Percentiles rank a stretch among this genome's conserved stretches.
phyloP scores from a whole-genome alignment of 1,139 yeast genomes.

The Geotrichum aggregatum region DNA sequence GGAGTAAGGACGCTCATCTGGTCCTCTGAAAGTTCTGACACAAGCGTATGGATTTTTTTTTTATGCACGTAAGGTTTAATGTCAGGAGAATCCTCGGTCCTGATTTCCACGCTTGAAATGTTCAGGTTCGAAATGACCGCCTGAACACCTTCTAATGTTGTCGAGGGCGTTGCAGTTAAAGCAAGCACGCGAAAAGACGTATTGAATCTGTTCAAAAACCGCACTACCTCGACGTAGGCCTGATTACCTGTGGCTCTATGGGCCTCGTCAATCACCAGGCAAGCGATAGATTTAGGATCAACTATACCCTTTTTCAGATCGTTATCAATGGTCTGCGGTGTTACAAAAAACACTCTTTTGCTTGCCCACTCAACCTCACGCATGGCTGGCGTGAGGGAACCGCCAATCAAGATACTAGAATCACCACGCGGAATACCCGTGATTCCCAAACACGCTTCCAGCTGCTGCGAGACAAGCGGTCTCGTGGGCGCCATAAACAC shows the following conservation, averaged over 20 bases:
- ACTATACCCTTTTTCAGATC: slow-evolving; percentile 73
- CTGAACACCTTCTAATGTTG: slow-evolving; percentile 84
- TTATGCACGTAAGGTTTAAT: slow-evolving; percentile 72
- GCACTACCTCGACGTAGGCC: slow-evolving; percentile 79
- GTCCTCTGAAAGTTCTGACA: slow-evolving; percentile 52
- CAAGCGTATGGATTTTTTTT: slow-evolving; percentile 58
- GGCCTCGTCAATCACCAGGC: slow-evolving; percentile 91
- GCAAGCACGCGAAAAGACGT: slow-evolving; percentile 72
- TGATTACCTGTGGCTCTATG: slow-evolving; percentile 89
- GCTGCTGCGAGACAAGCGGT: slow-evolving; percentile 96
- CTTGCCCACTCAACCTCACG: slow-evolving; percentile 70
- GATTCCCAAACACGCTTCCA: slow-evolving; percentile 84
- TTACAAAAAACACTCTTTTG: slow-evolving; percentile 81
- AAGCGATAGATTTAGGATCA: slow-evolving; percentile 67
- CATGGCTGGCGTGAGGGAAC: slow-evolving; percentile 26
- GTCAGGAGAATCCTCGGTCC: slow-evolving; percentile 83
- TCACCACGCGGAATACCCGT: slow-evolving; percentile 75
- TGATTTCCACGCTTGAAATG: slow-evolving; percentile 74
- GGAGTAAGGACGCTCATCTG: slow-evolving; percentile 51
- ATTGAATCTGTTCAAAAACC: slow-evolving; percentile 59
- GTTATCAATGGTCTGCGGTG: slow-evolving; percentile 94
- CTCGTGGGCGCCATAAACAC: slow-evolving; percentile 96
- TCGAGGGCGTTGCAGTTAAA: slow-evolving; percentile 92
- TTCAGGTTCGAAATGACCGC: slow-evolving; percentile 67
- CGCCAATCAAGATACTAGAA: slow-evolving; percentile 77